Evolutionary conservation across 441 rosid genomes (phyloP).

Genomic region (Geranium incanum): DNA sequence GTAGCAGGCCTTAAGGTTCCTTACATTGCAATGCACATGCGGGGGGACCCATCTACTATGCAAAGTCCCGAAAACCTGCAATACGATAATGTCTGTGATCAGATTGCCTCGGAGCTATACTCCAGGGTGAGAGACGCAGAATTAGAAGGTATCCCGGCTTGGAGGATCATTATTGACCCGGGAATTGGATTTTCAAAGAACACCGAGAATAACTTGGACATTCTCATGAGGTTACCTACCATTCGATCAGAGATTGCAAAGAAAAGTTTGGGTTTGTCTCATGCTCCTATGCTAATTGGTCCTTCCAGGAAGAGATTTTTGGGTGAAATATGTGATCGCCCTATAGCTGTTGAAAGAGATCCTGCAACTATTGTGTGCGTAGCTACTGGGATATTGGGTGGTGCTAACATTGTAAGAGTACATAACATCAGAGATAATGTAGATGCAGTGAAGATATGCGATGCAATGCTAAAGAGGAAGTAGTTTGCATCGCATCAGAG

Average conservation of each 20-base stretch:
- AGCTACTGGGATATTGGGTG: slow-evolving; percentile 58
- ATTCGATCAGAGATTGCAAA: slow-evolving; percentile 56
- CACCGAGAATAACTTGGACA: slow-evolving; percentile 57
- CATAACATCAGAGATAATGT: slow-evolving; percentile 66
- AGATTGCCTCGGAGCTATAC: slow-evolving; percentile 67
- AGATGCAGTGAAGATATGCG: slow-evolving; percentile 80
- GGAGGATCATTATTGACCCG: slow-evolving; percentile 83
- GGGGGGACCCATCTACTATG: slow-evolving; percentile 85
- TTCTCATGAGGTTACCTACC: slow-evolving; percentile 51
- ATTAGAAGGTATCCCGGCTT: slow-evolving; percentile 66
- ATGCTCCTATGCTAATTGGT: slow-evolving; percentile 66
- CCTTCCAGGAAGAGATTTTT: slow-evolving; percentile 83
- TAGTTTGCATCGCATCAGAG: not conserved
- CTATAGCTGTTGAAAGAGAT: slow-evolving; percentile 63
- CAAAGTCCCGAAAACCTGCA: slow-evolving; percentile 58
- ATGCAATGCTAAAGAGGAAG: slow-evolving; percentile 48
- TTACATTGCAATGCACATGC: slow-evolving; percentile 87
- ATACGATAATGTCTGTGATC: slow-evolving; percentile 52
- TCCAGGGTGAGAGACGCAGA: slow-evolving; percentile 55
- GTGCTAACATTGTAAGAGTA: slow-evolving; percentile 84
- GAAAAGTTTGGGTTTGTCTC: slow-evolving; percentile 61
- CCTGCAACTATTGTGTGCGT: slow-evolving; percentile 74
- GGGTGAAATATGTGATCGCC: slow-evolving; percentile 61
- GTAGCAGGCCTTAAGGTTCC: slow-evolving; percentile 68
- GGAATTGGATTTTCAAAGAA: slow-evolving; percentile 88